Evolutionary conservation across 2,329 filamentous ascomycete species (phyloP).

Genomic region (Phaeoacremonium minimum): DNA sequence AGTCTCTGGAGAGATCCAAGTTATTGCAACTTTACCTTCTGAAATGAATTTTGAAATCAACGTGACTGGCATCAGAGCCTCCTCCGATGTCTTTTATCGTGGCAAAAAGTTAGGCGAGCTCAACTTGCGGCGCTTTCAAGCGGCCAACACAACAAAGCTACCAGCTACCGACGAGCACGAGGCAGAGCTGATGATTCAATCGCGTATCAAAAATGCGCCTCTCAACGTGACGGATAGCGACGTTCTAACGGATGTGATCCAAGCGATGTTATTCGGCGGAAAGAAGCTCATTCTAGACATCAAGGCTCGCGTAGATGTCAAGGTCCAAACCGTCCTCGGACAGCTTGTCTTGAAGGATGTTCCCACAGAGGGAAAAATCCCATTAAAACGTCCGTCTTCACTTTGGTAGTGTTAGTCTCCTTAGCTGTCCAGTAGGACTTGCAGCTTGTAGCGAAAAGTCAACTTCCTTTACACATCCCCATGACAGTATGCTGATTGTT

Average conservation of each 20-base stretch:
- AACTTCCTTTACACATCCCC: no score
- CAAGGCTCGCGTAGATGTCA: conserved; percentile 76
- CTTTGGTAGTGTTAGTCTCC: conserved; percentile 40
- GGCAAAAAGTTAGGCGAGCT: conserved; percentile 75
- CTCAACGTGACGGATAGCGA: conserved; percentile 77
- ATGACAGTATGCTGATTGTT: no score
- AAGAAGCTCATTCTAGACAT: conserved; percentile 68
- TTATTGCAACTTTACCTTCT: conserved; percentile 72
- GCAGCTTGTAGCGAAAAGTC: conserved; percentile 2
- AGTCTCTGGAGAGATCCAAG: conserved; percentile 79
- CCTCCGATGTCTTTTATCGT: conserved; percentile 77
- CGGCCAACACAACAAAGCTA: conserved; percentile 73
- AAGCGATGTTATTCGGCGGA: conserved; percentile 71
- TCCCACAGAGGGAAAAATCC: conserved; percentile 79
- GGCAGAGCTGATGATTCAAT: conserved; percentile 67
- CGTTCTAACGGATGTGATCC: conserved; percentile 76
- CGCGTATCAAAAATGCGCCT: conserved; percentile 72
- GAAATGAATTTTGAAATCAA: conserved; percentile 84
- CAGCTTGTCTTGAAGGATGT: conserved; percentile 77
- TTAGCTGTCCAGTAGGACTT: conserved; percentile 6
- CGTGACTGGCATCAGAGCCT: conserved; percentile 71
- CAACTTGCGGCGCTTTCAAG: conserved; percentile 76
- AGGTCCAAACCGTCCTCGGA: conserved; percentile 77
- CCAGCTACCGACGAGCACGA: conserved; percentile 52
- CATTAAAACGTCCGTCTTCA: conserved; percentile 86